Conservation (phyloP, 257 asterid species). For the Solanum appendiculatum region DNA sequence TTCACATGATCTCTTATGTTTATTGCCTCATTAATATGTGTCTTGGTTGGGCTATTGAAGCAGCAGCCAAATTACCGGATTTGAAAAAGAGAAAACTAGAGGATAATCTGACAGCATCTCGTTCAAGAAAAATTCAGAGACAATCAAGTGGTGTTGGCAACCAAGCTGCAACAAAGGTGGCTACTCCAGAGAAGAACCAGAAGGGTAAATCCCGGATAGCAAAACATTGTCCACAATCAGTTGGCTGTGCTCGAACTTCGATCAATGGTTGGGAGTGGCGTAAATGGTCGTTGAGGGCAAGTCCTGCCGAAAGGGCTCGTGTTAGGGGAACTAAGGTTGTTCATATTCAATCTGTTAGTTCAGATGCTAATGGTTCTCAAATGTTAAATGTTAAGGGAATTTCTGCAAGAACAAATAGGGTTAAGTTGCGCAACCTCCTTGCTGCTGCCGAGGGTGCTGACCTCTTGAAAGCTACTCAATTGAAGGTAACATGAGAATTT, state of each 20-base stretch:
- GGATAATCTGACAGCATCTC: constrained; percentile 36
- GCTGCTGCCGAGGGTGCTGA: constrained; percentile 99
- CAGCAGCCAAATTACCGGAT: constrained; percentile 43
- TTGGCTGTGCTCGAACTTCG: constrained; percentile 92
- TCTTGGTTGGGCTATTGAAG: constrained; percentile 7
- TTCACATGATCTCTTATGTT: constrained; percentile 1
- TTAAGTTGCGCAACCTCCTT: constrained; percentile 83
- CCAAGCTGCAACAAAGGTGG: constrained; percentile 31
- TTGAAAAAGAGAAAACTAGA: constrained; percentile 39
- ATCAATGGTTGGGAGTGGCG: constrained; percentile 98
- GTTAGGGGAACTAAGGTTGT: constrained; percentile 46
- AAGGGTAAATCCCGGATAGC: constrained; percentile 23
- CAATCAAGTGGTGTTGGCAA: constrained; percentile 26
- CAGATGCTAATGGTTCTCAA: constrained; percentile 42
- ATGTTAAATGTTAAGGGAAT: constrained; percentile 57
- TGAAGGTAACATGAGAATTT: constrained; percentile 52
- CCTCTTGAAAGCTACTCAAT: constrained; percentile 86
- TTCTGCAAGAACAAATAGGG: constrained; percentile 96
- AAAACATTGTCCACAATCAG: constrained; percentile 50
- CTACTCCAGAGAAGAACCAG: constrained; percentile 19
- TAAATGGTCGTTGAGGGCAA: constrained; percentile 75
- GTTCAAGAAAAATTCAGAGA: constrained; percentile 41
- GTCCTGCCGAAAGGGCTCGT: constrained; percentile 68
- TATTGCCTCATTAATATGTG: not conserved
- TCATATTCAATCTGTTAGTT: constrained; percentile 25